Evolutionary conservation across 345 rosid species (phyloP), one percentile per base, ranked within the genome.

Genomic region (Populus pruinosa): DNA sequence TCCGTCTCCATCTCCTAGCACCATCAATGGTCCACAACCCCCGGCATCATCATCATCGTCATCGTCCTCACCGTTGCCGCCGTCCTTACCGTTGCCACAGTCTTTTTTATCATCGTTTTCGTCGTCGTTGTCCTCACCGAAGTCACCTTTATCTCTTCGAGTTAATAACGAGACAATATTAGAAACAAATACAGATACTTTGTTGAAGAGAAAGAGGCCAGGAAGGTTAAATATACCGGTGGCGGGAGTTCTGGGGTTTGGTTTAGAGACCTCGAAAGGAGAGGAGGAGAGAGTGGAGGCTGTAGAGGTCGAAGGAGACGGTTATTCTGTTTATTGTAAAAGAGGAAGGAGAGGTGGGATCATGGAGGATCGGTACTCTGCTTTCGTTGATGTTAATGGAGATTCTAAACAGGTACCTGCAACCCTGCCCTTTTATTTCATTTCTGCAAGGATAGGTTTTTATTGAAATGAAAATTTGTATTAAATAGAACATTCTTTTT

Each of bases 301-400:
- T 65, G 75, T 83, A 47, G 87, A 80, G 67, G 85, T 72, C 0
- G 84, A 79, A 23, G 87, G 80, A 20, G 85, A 85, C 21, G 79
- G 81, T 11, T 85, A 88, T 71, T 84, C 86, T 2, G 86, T 85
- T 79, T 85, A 77, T 71, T 85, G 88, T 76, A 88, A 85, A 70
- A 78, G 78, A 79, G 91, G 91, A 29, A 83, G 50, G 75, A 85
- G 87, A 73, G 77, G 86, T 56, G 62, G 62, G 5, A 53, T 59
- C n/a, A 74, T 85, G 86, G 86, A 88, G 84, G 91, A 88, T 85
- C 85, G 88, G 2, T 80, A 76, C 81, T 80, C 87, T 6, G 86
- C 84, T 67, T 67, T 72, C 33, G 80, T 77, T 63, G 78, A 64
- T 31, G 39, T 74, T 25, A 76, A 85, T 8, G 83, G 85, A 36